Conservation (phyloP, 83 land plant genomes). For the Diphasiastrum complanatum region DNA sequence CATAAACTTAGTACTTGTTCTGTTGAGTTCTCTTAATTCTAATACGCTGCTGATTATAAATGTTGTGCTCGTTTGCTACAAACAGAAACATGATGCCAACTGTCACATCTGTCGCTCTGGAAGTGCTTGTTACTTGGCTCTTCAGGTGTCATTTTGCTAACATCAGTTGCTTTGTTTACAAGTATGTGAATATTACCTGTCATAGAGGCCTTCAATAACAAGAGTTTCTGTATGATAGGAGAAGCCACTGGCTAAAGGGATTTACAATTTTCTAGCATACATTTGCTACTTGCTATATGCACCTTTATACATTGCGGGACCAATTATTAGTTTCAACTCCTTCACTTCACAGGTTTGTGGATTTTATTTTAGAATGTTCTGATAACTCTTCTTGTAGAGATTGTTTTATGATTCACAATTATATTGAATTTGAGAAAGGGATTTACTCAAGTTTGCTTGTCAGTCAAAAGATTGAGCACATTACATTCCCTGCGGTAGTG, state of each 20-base stretch:
- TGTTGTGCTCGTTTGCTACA: too few species aligned
- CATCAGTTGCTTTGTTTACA: not conserved
- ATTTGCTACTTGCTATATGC: constrained; percentile 75
- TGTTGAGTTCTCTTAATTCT: too few species aligned
- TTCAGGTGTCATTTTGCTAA: not conserved
- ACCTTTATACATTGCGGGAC: constrained; percentile 91
- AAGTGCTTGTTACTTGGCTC: too few species aligned
- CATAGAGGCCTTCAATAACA: too few species aligned
- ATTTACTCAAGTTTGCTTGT: not conserved
- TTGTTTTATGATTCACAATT: not conserved
- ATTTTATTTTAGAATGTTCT: not conserved
- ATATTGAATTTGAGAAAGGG: not conserved
- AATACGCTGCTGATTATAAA: too few species aligned
- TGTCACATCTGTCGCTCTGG: too few species aligned
- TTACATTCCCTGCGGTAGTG: constrained; percentile 5
- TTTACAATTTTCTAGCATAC: constrained; percentile 52
- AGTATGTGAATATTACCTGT: too few species aligned
- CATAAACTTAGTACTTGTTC: too few species aligned
- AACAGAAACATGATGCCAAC: too few species aligned
- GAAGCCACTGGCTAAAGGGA: constrained; percentile 24
- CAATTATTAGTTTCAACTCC: constrained; percentile 79
- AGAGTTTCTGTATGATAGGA: too few species aligned
- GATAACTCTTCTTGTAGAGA: not conserved
- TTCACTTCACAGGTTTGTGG: constrained; percentile 77
- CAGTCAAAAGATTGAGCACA: too few species aligned